Conservation (phyloP, 2,329 filamentous ascomycete species). For the Nannizziopsis barbatae region DNA sequence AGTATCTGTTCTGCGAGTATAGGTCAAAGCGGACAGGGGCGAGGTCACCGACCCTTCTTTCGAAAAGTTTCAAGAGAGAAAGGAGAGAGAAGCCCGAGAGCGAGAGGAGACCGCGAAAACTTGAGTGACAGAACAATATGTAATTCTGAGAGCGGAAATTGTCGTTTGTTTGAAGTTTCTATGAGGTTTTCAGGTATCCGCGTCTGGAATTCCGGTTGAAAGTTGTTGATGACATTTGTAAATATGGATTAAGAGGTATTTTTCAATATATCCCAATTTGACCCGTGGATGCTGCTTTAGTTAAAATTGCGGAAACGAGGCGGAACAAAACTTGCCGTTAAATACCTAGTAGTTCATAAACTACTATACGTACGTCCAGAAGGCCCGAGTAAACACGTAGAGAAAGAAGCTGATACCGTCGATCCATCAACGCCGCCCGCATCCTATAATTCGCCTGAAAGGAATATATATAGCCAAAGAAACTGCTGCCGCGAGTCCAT, state of each 20-base stretch:
- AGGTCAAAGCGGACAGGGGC: conserved; percentile 51
- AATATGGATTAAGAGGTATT: no score
- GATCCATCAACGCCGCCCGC: no score
- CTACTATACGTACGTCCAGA: no score
- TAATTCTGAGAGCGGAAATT: background rate
- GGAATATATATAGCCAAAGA: no score
- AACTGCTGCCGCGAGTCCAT: no score
- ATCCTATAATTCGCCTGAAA: no score
- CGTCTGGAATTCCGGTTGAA: background rate
- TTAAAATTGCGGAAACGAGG: no score
- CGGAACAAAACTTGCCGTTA: conserved; percentile 2
- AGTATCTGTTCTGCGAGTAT: conserved; percentile 10
- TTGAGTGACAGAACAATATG: background rate
- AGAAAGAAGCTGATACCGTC: no score
- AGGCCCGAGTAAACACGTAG: no score
- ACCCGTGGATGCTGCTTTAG: no score
- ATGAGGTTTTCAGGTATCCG: background rate
- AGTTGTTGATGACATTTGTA: no score
- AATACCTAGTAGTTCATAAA: background rate
- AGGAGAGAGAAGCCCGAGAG: conserved; percentile 36
- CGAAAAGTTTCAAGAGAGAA: conserved; percentile 24
- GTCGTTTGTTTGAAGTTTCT: background rate
- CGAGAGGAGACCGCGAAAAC: background rate
- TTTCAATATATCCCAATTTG: no score
- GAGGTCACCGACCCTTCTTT: conserved; percentile 23